Conservation (phyloP, 805 yeast genomes). For the Kodamaea fukazawae region DNA sequence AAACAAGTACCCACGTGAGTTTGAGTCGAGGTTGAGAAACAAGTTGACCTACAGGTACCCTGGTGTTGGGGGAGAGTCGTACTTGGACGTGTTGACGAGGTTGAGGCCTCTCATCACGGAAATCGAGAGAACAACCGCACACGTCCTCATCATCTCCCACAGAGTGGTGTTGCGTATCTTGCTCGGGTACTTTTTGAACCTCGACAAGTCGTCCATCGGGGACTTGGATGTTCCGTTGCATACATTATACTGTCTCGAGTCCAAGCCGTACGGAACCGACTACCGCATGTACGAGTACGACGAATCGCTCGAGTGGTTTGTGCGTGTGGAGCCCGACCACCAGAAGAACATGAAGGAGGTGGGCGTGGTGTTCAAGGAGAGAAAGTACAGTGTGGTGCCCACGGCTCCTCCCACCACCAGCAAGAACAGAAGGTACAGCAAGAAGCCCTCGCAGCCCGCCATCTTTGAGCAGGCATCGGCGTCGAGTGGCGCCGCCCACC, state of each 20-base stretch:
- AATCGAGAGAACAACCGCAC: conserved; percentile 87
- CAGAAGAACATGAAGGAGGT: conserved; percentile 63
- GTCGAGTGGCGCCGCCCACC: not conserved
- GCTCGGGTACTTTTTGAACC: conserved; percentile 83
- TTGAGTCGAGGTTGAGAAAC: conserved; percentile 67
- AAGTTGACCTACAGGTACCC: conserved; percentile 89
- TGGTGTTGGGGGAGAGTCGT: conserved; percentile 96
- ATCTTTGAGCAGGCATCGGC: conserved; percentile 1
- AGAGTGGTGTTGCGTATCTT: conserved; percentile 87
- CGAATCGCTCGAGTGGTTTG: conserved; percentile 75
- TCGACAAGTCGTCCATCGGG: conserved; percentile 75
- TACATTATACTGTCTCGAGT: conserved; percentile 84
- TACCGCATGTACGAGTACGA: conserved; percentile 88
- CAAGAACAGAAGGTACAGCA: conserved; percentile 6
- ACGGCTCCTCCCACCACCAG: conserved; percentile 57
- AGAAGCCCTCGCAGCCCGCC: conserved; percentile 1
- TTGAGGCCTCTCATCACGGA: conserved; percentile 88
- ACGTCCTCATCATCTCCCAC: conserved; percentile 79
- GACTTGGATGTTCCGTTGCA: conserved; percentile 92
- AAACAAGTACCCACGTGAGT: conserved; percentile 70
- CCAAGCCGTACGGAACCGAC: conserved; percentile 93
- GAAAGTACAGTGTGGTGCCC: conserved; percentile 73
- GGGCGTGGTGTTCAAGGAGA: conserved; percentile 65
- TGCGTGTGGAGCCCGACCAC: conserved; percentile 56
- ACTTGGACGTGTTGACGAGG: conserved; percentile 88